phyloP scores from a whole-genome alignment of 345 rosid genomes.

The Lepidium didymum region DNA sequence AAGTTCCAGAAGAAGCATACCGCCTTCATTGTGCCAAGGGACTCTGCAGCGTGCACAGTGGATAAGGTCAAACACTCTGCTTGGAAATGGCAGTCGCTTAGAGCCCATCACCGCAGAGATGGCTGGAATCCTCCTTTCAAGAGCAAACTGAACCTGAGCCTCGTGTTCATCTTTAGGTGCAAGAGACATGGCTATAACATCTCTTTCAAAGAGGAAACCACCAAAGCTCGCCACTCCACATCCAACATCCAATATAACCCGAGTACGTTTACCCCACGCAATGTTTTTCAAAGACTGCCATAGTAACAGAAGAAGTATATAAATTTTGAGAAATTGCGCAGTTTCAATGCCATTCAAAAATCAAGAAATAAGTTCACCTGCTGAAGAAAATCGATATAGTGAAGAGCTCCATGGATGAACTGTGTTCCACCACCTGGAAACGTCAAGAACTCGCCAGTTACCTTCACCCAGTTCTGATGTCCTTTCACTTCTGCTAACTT shows the following conservation, averaged over 20 bases:
- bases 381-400: constrained; percentile 75
- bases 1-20: constrained; percentile 73
- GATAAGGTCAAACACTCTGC: constrained; percentile 77
- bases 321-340: not conserved
- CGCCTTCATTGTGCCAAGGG: constrained; percentile 91
- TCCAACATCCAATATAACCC: constrained; percentile 81
- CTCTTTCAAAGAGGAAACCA: constrained; percentile 75
- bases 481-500: constrained; percentile 76
- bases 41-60: constrained; percentile 97
- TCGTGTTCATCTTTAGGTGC: constrained; percentile 98
- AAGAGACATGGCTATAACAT: constrained; percentile 87
- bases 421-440: constrained; percentile 98
- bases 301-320: not conserved
- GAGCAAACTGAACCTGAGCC: constrained; percentile 96
- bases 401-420: constrained; percentile 90
- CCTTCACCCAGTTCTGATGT: constrained; percentile 95
- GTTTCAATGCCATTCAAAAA: not conserved
- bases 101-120: constrained; percentile 98
- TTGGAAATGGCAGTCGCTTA: constrained; percentile 74
- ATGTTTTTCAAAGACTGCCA: constrained; percentile 60
- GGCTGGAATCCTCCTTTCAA: constrained; percentile 94
- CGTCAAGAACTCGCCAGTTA: constrained; percentile 81
- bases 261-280: constrained; percentile 74
- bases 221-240: constrained; percentile 98
- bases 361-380: constrained; percentile 33